phyloP scores from a whole-genome alignment of 805 yeast species.

The Monosporozyma servazzii region DNA sequence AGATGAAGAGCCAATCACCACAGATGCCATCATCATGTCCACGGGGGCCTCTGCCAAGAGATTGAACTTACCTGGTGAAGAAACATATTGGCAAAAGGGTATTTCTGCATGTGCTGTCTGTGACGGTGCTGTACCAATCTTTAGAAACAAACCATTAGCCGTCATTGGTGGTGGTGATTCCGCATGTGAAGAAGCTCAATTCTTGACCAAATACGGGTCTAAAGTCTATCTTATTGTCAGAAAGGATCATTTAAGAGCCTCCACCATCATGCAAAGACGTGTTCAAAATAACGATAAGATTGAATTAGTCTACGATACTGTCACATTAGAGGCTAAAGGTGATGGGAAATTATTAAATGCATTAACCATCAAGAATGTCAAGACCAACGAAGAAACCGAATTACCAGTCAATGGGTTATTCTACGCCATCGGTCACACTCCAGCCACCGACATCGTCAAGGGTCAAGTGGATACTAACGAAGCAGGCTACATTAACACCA shows the following conservation, averaged over 20 bases:
- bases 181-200: constrained; percentile 97
- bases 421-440: constrained; percentile 96
- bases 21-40: constrained; percentile 87
- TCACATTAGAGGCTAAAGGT: constrained; percentile 83
- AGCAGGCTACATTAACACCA: constrained; percentile 79
- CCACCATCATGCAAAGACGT: constrained; percentile 94
- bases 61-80: constrained; percentile 91
- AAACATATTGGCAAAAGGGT: constrained; percentile 97
- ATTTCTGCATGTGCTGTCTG: constrained; percentile 99
- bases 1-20: constrained; percentile 81
- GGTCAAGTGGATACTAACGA: constrained; percentile 78
- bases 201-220: constrained; percentile 94
- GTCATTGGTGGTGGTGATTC: constrained; percentile 99
- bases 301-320: constrained; percentile 83
- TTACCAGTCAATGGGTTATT: constrained; percentile 83
- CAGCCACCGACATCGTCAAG: constrained; percentile 79
- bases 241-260: constrained; percentile 90
- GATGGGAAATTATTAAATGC: constrained; percentile 73
- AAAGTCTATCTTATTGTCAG: constrained; percentile 91
- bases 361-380: constrained; percentile 58
- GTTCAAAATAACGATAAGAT: constrained; percentile 75
- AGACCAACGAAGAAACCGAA: constrained; percentile 59
- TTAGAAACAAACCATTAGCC: constrained; percentile 95
- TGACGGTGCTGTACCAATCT: constrained; percentile 99
- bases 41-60: constrained; percentile 99